Conservation (phyloP, 2,329 filamentous ascomycete species). For the Hypoxylon rubiginosum region DNA sequence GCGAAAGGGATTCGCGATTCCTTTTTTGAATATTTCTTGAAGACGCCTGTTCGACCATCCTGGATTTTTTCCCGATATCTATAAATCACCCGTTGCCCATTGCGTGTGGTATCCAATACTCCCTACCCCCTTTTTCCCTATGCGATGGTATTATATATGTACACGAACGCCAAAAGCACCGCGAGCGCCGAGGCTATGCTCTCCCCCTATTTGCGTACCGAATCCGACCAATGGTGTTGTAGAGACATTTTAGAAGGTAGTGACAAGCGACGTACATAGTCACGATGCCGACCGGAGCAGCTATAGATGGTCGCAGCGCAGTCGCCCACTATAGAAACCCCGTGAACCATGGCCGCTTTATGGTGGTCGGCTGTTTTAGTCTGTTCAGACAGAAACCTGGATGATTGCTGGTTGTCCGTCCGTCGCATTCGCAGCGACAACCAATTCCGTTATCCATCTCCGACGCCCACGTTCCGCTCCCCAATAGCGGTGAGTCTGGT, state of each 20-base stretch:
- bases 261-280: slow-evolving; percentile 25
- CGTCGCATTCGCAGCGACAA: slow-evolving; percentile 59
- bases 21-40: slow-evolving; percentile 9
- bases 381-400: slow-evolving; percentile 55
- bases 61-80: slow-evolving; percentile 22
- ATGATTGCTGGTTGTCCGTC: slow-evolving; percentile 52
- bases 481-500: slow-evolving; percentile 50
- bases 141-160: slow-evolving; percentile 37
- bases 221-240: slow-evolving; percentile 24
- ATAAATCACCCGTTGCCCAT: slow-evolving; percentile 23
- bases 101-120: slow-evolving; percentile 37
- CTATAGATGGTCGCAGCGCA: slow-evolving; percentile 9
- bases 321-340: slow-evolving; percentile 48
- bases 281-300: slow-evolving; percentile 12
- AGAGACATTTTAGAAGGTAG: slow-evolving; percentile 19
- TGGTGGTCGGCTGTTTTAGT: slow-evolving; percentile 54
- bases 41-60: slow-evolving; percentile 13
- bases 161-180: slow-evolving; percentile 40
- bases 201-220: slow-evolving; percentile 26
- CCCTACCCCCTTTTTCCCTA: slow-evolving; percentile 22
- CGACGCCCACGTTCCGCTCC: slow-evolving; percentile 46
- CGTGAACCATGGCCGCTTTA: slow-evolving; percentile 50
- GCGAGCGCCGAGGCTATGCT: slow-evolving; percentile 40
- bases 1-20: background rate
- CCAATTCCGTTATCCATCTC: slow-evolving; percentile 56